Evolutionary conservation across 176 grass and related monocot genomes (phyloP).

Genomic region (Alopecurus myosuroides): DNA sequence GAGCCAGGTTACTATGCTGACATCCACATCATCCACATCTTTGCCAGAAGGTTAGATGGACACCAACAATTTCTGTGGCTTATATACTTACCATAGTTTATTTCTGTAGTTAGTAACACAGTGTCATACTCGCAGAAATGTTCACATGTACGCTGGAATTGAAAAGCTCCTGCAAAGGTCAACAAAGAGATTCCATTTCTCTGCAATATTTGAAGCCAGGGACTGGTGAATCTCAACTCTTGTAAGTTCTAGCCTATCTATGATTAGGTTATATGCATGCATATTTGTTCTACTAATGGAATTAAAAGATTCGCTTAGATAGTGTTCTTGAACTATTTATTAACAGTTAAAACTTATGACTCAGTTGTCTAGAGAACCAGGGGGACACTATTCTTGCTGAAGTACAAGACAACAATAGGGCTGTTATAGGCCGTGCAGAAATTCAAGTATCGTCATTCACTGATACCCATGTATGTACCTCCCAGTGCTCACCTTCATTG

Average conservation of each 20-base stretch:
- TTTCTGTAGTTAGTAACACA: constrained; percentile 13
- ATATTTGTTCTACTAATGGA: not conserved
- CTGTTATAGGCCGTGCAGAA: constrained; percentile 57
- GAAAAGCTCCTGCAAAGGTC: constrained; percentile 60
- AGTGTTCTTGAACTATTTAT: constrained; percentile 14
- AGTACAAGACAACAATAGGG: constrained; percentile 67
- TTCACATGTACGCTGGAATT: constrained; percentile 70
- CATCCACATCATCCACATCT: constrained; percentile 55
- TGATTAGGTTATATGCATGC: constrained; percentile 1
- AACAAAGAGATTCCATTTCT: constrained; percentile 50
- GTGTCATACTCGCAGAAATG: constrained; percentile 41
- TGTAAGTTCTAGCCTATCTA: constrained; percentile 53
- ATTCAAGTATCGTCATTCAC: constrained; percentile 67
- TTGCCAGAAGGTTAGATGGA: constrained; percentile 58
- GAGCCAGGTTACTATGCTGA: constrained; percentile 74
- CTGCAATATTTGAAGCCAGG: constrained; percentile 71
- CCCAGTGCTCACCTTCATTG: constrained; percentile 1
- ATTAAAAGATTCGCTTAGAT: not conserved
- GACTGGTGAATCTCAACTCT: constrained; percentile 84
- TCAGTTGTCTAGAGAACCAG: constrained; percentile 73
- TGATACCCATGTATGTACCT: constrained; percentile 68
- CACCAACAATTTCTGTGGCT: not conserved
- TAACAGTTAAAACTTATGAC: constrained; percentile 19
- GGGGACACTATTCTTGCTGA: constrained; percentile 71
- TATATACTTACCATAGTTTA: not conserved